phyloP scores from a whole-genome alignment of 1,284 basidiomycete genomes.

The Phaffia rhodozyma region DNA sequence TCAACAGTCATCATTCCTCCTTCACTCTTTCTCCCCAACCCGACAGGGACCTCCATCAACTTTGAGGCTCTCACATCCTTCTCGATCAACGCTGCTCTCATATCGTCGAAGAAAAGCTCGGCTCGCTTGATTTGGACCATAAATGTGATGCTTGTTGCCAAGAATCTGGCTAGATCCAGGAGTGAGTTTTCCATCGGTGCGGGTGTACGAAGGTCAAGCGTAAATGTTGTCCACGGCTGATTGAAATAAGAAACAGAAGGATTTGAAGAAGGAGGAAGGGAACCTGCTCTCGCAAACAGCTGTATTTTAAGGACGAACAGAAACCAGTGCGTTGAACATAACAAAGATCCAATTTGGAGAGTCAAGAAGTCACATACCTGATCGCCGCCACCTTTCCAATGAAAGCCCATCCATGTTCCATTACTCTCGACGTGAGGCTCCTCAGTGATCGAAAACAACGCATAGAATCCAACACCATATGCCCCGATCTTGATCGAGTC shows the following conservation, averaged over 20 bases:
- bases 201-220: constrained; percentile 78
- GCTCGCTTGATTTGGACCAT: constrained; percentile 71
- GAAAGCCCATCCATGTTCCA: constrained; percentile 87
- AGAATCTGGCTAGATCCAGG: constrained; percentile 78
- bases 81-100: constrained; percentile 57
- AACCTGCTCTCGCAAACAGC: constrained; percentile 65
- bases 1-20: constrained; percentile 55
- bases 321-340: constrained; percentile 12
- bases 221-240: constrained; percentile 73
- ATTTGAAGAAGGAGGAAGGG: constrained; percentile 37
- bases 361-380: constrained; percentile 26
- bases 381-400: constrained; percentile 89
- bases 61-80: constrained; percentile 55
- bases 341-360: background rate
- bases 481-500: constrained; percentile 37
- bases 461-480: constrained; percentile 43
- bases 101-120: constrained; percentile 65
- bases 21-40: constrained; percentile 37
- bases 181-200: constrained; percentile 62
- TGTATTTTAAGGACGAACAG: constrained; percentile 25
- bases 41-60: constrained; percentile 46
- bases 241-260: constrained; percentile 12
- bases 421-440: constrained; percentile 58
- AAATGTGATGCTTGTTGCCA: constrained; percentile 88
- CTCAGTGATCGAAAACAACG: constrained; percentile 39